Conservation (phyloP, 208 protist species). For the Giardia duodenalis region DNA sequence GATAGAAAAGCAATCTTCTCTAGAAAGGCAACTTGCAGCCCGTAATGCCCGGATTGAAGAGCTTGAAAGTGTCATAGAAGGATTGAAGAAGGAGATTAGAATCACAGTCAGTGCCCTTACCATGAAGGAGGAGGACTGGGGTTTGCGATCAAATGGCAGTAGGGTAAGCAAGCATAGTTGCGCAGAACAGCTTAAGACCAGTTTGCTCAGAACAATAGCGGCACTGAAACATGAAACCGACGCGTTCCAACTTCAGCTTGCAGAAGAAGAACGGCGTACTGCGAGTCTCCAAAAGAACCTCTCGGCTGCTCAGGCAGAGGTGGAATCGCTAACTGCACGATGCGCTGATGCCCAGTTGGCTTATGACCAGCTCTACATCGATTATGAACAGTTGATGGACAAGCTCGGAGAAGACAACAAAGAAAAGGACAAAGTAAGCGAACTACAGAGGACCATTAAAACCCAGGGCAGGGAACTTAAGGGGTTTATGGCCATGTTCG, state of each 20-base stretch:
- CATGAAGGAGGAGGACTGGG: not conserved
- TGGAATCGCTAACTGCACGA: not conserved
- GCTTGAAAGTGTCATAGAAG: not conserved
- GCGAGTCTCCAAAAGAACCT: not conserved
- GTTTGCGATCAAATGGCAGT: not conserved
- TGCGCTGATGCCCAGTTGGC: not conserved
- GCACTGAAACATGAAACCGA: not conserved
- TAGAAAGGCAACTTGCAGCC: not conserved
- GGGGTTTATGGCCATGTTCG: no score
- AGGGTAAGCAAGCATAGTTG: not conserved
- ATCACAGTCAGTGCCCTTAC: not conserved
- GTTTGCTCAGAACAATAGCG: not conserved
- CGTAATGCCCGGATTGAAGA: not conserved
- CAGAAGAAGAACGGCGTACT: not conserved
- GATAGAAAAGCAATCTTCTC: not conserved
- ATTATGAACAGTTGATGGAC: not conserved
- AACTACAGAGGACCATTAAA: no score
- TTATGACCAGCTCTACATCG: not conserved
- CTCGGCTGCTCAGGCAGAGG: not conserved
- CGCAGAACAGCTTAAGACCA: no score
- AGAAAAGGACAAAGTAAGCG: no score
- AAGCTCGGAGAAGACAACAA: no score
- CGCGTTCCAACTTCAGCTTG: not conserved
- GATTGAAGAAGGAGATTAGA: not conserved
- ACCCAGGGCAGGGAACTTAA: no score